phyloP scores from a whole-genome alignment of 2,329 filamentous ascomycete genomes.

The Lomentospora prolificans region DNA sequence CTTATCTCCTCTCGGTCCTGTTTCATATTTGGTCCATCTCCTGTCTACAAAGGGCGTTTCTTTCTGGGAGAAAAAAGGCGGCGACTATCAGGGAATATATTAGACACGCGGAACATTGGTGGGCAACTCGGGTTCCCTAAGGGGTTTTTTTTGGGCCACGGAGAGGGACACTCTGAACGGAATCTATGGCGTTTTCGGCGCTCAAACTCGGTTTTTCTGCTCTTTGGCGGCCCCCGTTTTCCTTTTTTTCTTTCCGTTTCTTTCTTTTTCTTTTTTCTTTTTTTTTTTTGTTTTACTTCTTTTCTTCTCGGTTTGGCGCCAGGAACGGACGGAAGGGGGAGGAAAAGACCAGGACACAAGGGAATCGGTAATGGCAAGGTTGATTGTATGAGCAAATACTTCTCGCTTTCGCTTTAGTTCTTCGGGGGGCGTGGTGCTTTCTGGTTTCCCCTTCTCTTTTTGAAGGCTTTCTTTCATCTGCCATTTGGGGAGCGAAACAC shows the following conservation, averaged over 20 bases:
- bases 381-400: background rate
- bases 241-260: too few relatives aligned
- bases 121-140: background rate
- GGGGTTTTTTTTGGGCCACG: background rate
- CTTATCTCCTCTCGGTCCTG: background rate
- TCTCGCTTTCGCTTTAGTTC: background rate
- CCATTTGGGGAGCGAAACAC: too few relatives aligned
- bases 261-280: slow-evolving; percentile 8
- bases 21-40: background rate
- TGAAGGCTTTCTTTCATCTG: too few relatives aligned
- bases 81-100: background rate
- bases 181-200: background rate
- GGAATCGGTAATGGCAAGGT: background rate
- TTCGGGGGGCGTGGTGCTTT: background rate
- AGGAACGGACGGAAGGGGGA: background rate
- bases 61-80: background rate
- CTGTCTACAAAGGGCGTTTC: slow-evolving; percentile 1
- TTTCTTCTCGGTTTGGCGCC: background rate
- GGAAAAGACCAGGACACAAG: background rate
- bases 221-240: too few relatives aligned
- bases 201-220: too few relatives aligned
- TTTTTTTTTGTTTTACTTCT: background rate
- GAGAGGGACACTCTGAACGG: background rate
- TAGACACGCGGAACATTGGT: background rate
- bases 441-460: background rate